phyloP scores from a whole-genome alignment of 768 basidiomycete genomes.

The Boletus speciosus region DNA sequence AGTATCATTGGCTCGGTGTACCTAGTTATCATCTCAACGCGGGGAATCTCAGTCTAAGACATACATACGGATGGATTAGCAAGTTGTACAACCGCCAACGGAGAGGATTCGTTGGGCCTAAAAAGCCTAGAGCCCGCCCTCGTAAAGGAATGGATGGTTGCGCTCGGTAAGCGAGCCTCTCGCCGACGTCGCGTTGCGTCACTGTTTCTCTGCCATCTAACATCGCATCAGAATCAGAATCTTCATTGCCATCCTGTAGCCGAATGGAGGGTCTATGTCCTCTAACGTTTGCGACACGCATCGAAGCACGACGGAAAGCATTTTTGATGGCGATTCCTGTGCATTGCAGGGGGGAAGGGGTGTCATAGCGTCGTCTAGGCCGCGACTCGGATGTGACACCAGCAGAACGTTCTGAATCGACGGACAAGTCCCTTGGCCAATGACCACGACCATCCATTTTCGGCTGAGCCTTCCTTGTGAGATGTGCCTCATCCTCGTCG shows the following conservation, averaged over 20 bases:
- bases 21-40: constrained; percentile 35
- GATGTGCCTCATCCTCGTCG: constrained; percentile 56
- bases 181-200: constrained; percentile 27
- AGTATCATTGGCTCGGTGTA: constrained; percentile 88
- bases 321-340: constrained; percentile 57
- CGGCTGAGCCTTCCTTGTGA: constrained; percentile 47
- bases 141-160: constrained; percentile 51
- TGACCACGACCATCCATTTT: constrained; percentile 27
- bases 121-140: constrained; percentile 73
- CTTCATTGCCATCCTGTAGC: constrained; percentile 47
- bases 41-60: neutral
- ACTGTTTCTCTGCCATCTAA: constrained; percentile 39
- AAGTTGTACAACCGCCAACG: constrained; percentile 64
- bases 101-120: constrained; percentile 65
- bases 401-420: constrained; percentile 50
- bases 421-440: constrained; percentile 21
- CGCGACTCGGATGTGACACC: constrained; percentile 33
- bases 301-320: constrained; percentile 60
- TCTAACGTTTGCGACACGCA: constrained; percentile 80
- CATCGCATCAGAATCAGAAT: constrained; percentile 22
- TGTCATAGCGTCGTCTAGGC: constrained; percentile 39
- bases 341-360: constrained; percentile 58
- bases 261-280: constrained; percentile 58
- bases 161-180: constrained; percentile 38
- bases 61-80: constrained; percentile 67